Evolutionary conservation across 2,329 filamentous ascomycete species (phyloP).

Genomic region (Aureobasidium lini): DNA sequence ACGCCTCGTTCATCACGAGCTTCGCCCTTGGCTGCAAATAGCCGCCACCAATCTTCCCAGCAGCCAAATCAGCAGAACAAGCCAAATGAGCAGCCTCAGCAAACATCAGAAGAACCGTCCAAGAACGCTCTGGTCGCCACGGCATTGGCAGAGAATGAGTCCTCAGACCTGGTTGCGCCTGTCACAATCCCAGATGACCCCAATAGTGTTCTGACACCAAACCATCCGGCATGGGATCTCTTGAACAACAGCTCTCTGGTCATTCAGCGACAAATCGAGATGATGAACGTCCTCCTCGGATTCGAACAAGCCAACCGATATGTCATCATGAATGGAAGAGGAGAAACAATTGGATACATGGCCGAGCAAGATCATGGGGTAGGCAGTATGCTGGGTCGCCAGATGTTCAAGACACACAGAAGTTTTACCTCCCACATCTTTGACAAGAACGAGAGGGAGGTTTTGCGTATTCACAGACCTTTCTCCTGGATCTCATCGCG

Average conservation of each 20-base stretch:
- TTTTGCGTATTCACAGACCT: constrained; percentile 55
- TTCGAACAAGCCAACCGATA: constrained; percentile 62
- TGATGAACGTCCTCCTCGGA: constrained; percentile 59
- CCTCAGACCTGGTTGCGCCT: constrained; percentile 47
- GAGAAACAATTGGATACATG: constrained; percentile 57
- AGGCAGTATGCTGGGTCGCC: constrained; percentile 48
- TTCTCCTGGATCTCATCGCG: constrained; percentile 57
- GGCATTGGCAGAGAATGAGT: constrained; percentile 39
- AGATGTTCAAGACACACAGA: constrained; percentile 55
- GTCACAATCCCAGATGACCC: constrained; percentile 56
- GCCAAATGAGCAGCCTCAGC: constrained; percentile 10
- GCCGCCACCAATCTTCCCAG: constrained; percentile 12
- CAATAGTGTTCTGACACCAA: constrained; percentile 49
- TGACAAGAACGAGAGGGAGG: constrained; percentile 52
- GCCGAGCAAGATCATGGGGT: constrained; percentile 56
- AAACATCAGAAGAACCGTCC: constrained; percentile 22
- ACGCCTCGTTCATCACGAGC: not conserved
- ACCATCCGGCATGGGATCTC: constrained; percentile 51
- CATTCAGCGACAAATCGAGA: constrained; percentile 55
- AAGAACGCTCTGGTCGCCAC: constrained; percentile 36
- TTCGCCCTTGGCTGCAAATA: not conserved
- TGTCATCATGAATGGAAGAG: constrained; percentile 56
- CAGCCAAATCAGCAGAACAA: constrained; percentile 9
- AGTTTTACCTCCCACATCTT: constrained; percentile 60
- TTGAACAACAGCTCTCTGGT: constrained; percentile 55